phyloP scores from a whole-genome alignment of 331 rosid species.

The Spiraea crenata region DNA sequence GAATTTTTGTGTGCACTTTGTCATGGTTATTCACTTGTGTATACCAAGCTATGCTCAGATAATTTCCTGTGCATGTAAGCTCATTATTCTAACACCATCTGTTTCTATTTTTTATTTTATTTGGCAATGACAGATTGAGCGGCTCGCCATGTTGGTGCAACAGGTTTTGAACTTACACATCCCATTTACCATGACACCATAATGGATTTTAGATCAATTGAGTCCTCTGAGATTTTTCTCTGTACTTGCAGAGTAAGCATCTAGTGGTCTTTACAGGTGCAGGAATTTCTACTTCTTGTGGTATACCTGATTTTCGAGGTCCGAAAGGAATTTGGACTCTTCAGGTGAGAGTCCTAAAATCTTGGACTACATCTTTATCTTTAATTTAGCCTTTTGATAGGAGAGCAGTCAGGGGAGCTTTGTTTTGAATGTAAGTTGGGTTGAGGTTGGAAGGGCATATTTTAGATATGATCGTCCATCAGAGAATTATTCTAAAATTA shows the following conservation, averaged over 20 bases:
- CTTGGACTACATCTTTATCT: background rate
- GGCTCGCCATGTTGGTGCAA: constrained; percentile 64
- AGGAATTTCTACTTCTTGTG: constrained; percentile 96
- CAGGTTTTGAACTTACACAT: constrained; percentile 52
- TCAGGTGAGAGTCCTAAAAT: constrained; percentile 52
- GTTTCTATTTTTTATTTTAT: background rate
- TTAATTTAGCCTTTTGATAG: background rate
- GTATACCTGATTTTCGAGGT: constrained; percentile 97
- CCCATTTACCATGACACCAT: constrained; percentile 20
- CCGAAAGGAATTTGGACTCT: constrained; percentile 98
- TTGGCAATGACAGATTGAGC: constrained; percentile 58
- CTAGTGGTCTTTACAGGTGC: constrained; percentile 98
- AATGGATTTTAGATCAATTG: constrained; percentile 20
- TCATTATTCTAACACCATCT: constrained; percentile 19
- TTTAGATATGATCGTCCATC: background rate
- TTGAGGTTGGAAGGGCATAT: constrained; percentile 8
- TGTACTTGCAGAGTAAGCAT: constrained; percentile 86
- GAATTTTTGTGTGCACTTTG: background rate
- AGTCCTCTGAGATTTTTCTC: constrained; percentile 27
- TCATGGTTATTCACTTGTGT: background rate
- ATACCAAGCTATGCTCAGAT: constrained; percentile 5
- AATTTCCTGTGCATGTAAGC: constrained; percentile 5
- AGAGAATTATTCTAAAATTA: background rate
- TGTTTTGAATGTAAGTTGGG: background rate
- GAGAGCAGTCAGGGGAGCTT: background rate